phyloP scores from a whole-genome alignment of 352 stramenopile species.

The Pythium angustatum region DNA sequence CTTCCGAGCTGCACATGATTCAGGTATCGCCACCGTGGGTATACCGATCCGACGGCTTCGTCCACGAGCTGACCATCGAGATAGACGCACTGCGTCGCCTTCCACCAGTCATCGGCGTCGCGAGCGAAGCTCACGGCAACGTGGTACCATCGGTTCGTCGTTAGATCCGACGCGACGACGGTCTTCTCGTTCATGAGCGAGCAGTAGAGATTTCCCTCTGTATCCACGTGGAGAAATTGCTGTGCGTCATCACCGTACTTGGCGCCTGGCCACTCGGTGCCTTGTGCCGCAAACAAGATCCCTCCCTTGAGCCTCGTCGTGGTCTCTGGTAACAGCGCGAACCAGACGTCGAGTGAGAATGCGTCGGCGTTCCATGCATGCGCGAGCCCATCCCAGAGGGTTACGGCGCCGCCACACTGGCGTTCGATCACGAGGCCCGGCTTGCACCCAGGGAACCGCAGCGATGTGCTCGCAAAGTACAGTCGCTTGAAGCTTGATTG shows the following conservation, averaged over 20 bases:
- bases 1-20: conserved; percentile 11
- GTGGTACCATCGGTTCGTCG: conserved; percentile 16
- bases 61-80: conserved; percentile 7
- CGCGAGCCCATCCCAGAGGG: not conserved
- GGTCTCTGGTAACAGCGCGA: not conserved
- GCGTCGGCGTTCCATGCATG: conserved; percentile 13
- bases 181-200: conserved; percentile 17
- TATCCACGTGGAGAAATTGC: conserved; percentile 23
- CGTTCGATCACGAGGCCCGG: not conserved
- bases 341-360: conserved; percentile 24
- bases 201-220: conserved; percentile 22
- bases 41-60: not conserved
- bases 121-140: not conserved
- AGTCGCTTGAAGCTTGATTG: conserved; percentile 1
- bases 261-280: conserved; percentile 4
- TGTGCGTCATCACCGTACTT: conserved; percentile 4
- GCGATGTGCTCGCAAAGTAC: conserved; percentile 12
- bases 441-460: conserved; percentile 1
- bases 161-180: not conserved
- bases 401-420: not conserved
- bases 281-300: conserved; percentile 14
- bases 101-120: not conserved
- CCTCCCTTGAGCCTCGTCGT: not conserved
- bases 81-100: conserved; percentile 7
- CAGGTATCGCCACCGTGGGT: conserved; percentile 6